Percentiles rank a stretch among this genome's conserved stretches.
These are phyloP conservation scores for Aspergillus baeticus DNA, from an alignment of 495 filamentous ascomycete species.

Conservation along the genomic window DNA sequence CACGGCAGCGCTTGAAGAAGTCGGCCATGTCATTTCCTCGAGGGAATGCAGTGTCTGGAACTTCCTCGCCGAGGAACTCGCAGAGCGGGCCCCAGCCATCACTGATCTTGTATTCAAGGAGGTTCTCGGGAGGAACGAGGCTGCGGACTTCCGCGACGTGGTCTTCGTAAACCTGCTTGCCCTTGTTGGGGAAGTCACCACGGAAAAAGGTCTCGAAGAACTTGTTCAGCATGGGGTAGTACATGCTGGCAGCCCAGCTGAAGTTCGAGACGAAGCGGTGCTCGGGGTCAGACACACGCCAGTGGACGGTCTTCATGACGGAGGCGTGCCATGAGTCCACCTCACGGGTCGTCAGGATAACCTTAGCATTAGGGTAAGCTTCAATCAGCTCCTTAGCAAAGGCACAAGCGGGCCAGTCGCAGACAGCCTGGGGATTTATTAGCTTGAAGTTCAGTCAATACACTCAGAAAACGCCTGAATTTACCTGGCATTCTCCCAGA, in stretches of 20 bases:
- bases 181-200: slow-evolving; percentile 48
- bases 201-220: slow-evolving; percentile 59
- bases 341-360: slow-evolving; percentile 62
- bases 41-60: slow-evolving; percentile 51
- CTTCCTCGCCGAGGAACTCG: slow-evolving; percentile 60
- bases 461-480: not conserved
- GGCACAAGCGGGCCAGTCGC: slow-evolving; percentile 64
- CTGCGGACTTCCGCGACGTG: slow-evolving; percentile 46
- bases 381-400: slow-evolving; percentile 68
- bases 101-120: slow-evolving; percentile 64
- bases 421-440: slow-evolving; percentile 45
- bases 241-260: slow-evolving; percentile 57
- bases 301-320: slow-evolving; percentile 52
- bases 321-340: slow-evolving; percentile 58
- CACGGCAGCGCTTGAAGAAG: slow-evolving; percentile 58
- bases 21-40: slow-evolving; percentile 52
- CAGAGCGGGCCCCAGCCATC: slow-evolving; percentile 69
- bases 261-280: slow-evolving; percentile 51
- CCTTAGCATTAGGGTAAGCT: slow-evolving; percentile 69
- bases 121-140: slow-evolving; percentile 43
- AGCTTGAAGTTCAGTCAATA: slow-evolving; percentile 8
- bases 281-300: slow-evolving; percentile 56
- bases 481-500: slow-evolving; percentile 59
- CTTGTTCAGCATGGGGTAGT: slow-evolving; percentile 59
- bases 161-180: slow-evolving; percentile 51